A percentile compares a stretch with the other conserved stretches of the same genome.
Evolutionary conservation across 1,284 basidiomycete species (phyloP).

Genomic region (Cystobasidium sp.): DNA sequence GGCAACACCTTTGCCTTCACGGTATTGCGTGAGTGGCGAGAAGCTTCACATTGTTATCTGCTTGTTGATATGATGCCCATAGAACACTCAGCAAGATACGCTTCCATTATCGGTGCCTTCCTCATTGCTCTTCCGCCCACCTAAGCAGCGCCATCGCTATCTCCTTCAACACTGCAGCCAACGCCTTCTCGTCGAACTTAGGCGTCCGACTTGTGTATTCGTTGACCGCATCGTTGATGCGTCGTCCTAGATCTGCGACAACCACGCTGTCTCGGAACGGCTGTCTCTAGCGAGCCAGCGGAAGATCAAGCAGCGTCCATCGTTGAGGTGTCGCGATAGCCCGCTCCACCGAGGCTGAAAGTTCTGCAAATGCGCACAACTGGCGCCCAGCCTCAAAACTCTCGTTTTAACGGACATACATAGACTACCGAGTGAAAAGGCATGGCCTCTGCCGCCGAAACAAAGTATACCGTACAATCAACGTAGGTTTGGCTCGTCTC

Average conservation of each 20-base stretch:
- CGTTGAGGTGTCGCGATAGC: too few relatives aligned
- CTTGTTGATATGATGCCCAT: constrained; percentile 66
- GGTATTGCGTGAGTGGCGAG: constrained; percentile 80
- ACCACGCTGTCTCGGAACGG: too few relatives aligned
- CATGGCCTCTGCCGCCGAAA: too few relatives aligned
- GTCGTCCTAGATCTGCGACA: constrained; percentile 90
- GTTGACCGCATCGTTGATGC: constrained; percentile 89
- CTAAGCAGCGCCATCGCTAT: constrained; percentile 78
- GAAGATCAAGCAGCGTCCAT: too few relatives aligned
- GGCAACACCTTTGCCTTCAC: constrained; percentile 86
- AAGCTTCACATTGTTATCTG: constrained; percentile 95
- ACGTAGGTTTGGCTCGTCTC: too few relatives aligned
- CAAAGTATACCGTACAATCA: not conserved
- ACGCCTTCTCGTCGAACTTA: constrained; percentile 65
- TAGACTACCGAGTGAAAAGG: too few relatives aligned
- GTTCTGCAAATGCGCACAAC: too few relatives aligned
- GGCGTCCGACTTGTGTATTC: constrained; percentile 61
- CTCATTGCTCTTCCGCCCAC: constrained; percentile 6
- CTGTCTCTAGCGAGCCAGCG: too few relatives aligned
- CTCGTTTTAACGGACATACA: too few relatives aligned
- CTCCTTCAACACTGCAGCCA: constrained; percentile 92
- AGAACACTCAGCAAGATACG: constrained; percentile 58
- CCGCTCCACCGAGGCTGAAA: too few relatives aligned
- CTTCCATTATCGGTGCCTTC: too few relatives aligned
- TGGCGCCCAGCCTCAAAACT: too few relatives aligned